Evolutionary conservation across 2,329 filamentous ascomycete genomes (phyloP).

Genomic region (Talaromyces rugulosus): DNA sequence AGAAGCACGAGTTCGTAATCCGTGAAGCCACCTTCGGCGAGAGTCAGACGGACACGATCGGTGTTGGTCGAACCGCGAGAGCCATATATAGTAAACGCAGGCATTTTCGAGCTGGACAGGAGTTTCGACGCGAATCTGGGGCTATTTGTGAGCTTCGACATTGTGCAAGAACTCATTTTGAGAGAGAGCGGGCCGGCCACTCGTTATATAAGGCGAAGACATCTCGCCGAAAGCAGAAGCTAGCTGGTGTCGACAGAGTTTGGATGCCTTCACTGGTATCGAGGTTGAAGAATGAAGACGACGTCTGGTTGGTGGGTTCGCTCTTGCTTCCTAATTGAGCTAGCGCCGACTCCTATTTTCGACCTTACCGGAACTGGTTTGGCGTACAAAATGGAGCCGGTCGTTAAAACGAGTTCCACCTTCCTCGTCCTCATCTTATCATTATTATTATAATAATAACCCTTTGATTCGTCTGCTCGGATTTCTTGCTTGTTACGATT

Average conservation of each 20-base stretch:
- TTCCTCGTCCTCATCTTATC: too few relatives aligned
- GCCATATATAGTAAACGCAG: slow-evolving; percentile 10
- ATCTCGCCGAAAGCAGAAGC: too few relatives aligned
- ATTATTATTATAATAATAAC: too few relatives aligned
- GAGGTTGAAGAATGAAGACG: too few relatives aligned
- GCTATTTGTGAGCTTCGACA: background rate
- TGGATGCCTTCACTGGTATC: background rate
- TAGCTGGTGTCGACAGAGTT: too few relatives aligned
- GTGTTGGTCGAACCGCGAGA: slow-evolving; percentile 7
- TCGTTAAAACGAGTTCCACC: too few relatives aligned
- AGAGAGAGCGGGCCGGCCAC: background rate
- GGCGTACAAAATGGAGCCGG: too few relatives aligned
- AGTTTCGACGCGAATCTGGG: slow-evolving; percentile 2
- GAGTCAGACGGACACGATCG: slow-evolving; percentile 8
- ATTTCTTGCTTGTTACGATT: background rate
- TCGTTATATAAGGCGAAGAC: background rate
- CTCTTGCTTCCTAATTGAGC: slow-evolving; percentile 1
- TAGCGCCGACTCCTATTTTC: background rate
- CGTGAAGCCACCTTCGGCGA: slow-evolving; percentile 9
- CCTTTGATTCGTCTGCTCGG: slow-evolving; percentile 5
- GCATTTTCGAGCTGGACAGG: slow-evolving; percentile 7
- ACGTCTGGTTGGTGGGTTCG: slow-evolving; percentile 8
- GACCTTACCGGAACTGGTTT: too few relatives aligned
- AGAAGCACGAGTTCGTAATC: slow-evolving; percentile 7
- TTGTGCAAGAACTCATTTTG: background rate